Evolutionary conservation across 306 rosid genomes (phyloP).

Genomic region (Sicyos edulis): DNA sequence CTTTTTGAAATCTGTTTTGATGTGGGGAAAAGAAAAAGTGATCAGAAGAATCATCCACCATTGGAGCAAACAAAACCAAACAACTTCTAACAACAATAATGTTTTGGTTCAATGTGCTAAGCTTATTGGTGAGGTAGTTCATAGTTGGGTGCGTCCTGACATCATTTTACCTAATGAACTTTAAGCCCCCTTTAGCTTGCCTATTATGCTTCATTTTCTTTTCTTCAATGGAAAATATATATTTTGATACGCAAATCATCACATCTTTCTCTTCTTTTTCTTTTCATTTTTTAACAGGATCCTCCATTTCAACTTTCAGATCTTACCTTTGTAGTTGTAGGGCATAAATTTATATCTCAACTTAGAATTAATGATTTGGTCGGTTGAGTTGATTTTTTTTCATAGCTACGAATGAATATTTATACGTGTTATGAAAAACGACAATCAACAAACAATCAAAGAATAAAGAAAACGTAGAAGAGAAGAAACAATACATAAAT

Average conservation of each 20-base stretch:
- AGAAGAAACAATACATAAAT: too few relatives aligned
- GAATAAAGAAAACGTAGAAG: too few relatives aligned
- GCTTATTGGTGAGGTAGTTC: conserved; percentile 8
- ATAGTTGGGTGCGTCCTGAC: conserved; percentile 7
- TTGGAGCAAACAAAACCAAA: conserved; percentile 4
- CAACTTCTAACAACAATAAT: background rate
- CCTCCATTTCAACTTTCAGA: background rate
- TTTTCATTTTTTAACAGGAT: background rate
- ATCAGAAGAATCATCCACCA: background rate
- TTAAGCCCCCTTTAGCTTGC: background rate
- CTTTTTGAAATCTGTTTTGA: background rate
- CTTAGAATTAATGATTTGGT: too few relatives aligned
- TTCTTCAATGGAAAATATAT: background rate
- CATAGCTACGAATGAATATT: too few relatives aligned
- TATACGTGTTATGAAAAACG: too few relatives aligned
- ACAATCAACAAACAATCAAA: too few relatives aligned
- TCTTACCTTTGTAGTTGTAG: background rate
- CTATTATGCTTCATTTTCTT: background rate
- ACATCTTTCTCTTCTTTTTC: too few relatives aligned
- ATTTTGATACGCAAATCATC: background rate
- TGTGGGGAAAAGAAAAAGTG: conserved; percentile 8
- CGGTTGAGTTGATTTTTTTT: too few relatives aligned
- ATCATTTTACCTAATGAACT: background rate
- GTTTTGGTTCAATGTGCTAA: background rate
- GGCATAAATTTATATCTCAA: background rate